Evolutionary conservation across 345 rosid genomes (phyloP).

Genomic region (Eutrema heterophyllum): DNA sequence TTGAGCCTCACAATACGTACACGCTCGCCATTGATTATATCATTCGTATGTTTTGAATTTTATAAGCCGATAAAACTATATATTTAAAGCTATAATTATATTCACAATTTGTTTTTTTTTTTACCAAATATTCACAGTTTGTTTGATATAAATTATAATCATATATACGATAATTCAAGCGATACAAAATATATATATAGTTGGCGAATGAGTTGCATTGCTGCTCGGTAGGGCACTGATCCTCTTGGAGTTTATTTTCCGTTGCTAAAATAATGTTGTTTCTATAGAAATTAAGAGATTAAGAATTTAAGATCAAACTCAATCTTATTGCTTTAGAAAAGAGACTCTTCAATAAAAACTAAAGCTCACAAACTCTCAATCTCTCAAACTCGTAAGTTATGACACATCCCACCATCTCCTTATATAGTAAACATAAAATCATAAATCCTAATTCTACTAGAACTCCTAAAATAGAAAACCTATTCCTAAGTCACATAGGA

Average conservation of each 20-base stretch:
- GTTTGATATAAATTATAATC: background rate
- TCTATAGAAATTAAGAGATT: no score
- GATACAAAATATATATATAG: background rate
- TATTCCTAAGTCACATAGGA: no score
- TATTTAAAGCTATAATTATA: background rate
- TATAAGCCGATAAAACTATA: background rate
- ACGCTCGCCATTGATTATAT: conserved; percentile 18
- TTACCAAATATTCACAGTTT: background rate
- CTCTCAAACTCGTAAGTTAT: no score
- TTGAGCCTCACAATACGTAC: conserved; percentile 31
- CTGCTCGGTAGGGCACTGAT: background rate
- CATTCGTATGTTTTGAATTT: background rate
- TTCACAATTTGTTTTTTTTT: no score
- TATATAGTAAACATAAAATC: no score
- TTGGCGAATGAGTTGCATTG: background rate
- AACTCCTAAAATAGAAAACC: no score
- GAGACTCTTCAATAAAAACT: no score
- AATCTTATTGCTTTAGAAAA: no score
- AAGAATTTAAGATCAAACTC: no score
- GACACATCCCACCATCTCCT: no score
- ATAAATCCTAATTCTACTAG: no score
- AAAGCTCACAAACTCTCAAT: no score
- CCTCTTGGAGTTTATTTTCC: background rate
- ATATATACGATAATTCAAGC: background rate
- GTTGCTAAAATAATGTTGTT: background rate